Evolutionary conservation across 2,329 filamentous ascomycete species (phyloP).

Genomic region (Talaromyces islandicus): DNA sequence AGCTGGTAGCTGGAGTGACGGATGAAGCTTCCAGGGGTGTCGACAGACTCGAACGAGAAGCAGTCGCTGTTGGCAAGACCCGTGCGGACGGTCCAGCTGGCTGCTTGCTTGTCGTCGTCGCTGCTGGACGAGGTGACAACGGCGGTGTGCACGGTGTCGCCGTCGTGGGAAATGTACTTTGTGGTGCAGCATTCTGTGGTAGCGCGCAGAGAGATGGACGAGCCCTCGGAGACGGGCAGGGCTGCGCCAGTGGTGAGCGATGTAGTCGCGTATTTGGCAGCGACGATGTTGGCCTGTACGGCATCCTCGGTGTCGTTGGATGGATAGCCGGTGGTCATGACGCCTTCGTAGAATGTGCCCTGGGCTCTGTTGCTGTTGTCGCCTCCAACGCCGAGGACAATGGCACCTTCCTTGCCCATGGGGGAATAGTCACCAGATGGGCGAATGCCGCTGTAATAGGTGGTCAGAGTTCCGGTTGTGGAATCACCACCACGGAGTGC

Average conservation of each 20-base stretch:
- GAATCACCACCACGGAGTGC: slow-evolving; percentile 6
- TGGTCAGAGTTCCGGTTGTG: not conserved
- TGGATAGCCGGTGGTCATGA: slow-evolving; percentile 7
- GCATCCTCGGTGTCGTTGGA: slow-evolving; percentile 6
- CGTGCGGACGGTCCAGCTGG: slow-evolving; percentile 7
- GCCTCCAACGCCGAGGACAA: slow-evolving; percentile 7
- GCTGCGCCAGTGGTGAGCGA: slow-evolving; percentile 1
- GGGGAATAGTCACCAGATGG: slow-evolving; percentile 2
- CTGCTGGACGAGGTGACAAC: slow-evolving; percentile 3
- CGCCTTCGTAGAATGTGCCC: slow-evolving; percentile 10
- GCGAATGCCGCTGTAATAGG: slow-evolving; percentile 1
- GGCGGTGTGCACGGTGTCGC: slow-evolving; percentile 4
- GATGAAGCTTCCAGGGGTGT: slow-evolving; percentile 8
- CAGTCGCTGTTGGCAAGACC: slow-evolving; percentile 9
- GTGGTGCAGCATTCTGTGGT: slow-evolving; percentile 4
- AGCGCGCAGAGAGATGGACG: not conserved
- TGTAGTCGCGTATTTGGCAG: slow-evolving; percentile 5
- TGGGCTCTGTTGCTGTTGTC: slow-evolving; percentile 9
- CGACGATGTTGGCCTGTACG: slow-evolving; percentile 7
- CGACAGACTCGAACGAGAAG: slow-evolving; percentile 10
- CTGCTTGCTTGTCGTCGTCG: not conserved
- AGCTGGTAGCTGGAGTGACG: slow-evolving; percentile 7
- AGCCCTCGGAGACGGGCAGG: not conserved
- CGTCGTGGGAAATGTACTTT: slow-evolving; percentile 4
- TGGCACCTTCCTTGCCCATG: slow-evolving; percentile 7